Conservation (phyloP, 768 basidiomycete genomes). For the Boletus barrowsii region DNA sequence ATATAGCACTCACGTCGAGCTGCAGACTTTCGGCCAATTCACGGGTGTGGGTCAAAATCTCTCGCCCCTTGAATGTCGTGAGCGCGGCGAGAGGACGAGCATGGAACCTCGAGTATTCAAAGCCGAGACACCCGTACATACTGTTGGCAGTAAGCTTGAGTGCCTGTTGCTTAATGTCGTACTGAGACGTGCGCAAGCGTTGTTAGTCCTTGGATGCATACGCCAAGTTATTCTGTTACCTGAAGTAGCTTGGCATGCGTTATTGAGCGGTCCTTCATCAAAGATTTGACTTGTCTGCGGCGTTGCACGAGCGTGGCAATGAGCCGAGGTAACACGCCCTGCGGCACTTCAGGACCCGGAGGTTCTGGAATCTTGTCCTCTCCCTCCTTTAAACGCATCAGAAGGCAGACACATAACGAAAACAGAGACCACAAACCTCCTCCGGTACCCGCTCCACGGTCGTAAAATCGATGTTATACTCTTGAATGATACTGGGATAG, state of each 20-base stretch:
- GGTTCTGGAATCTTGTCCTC: constrained; percentile 91
- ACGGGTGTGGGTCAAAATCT: constrained; percentile 90
- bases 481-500: constrained; percentile 98
- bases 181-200: constrained; percentile 44
- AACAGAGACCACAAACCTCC: constrained; percentile 39
- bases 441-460: constrained; percentile 76
- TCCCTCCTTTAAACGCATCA: constrained; percentile 38
- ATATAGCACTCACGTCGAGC: constrained; percentile 70
- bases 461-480: constrained; percentile 99
- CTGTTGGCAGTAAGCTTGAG: constrained; percentile 98
- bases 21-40: constrained; percentile 88
- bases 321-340: constrained; percentile 93
- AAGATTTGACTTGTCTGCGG: constrained; percentile 82
- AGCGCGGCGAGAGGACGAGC: constrained; percentile 95
- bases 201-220: background rate
- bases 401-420: background rate
- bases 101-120: constrained; percentile 95
- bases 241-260: constrained; percentile 77
- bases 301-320: constrained; percentile 95
- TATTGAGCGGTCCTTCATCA: constrained; percentile 87
- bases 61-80: constrained; percentile 96
- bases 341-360: constrained; percentile 62
- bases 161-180: constrained; percentile 95
- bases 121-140: constrained; percentile 99
- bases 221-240: constrained; percentile 41